These are phyloP conservation scores for Paramecium tetraurelia DNA, from an alignment of 73 alveolate species.

Conservation along the genomic window DNA sequence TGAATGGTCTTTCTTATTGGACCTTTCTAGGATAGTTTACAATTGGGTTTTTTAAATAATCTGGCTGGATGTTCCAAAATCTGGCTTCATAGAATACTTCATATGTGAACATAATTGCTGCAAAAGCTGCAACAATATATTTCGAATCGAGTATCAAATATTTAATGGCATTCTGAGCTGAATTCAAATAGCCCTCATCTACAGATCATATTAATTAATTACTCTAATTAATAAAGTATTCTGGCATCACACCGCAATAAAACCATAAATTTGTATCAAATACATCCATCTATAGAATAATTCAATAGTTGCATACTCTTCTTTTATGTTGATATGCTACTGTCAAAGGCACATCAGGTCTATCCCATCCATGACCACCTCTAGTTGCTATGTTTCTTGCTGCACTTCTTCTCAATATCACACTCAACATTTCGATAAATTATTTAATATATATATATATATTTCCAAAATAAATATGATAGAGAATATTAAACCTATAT, in stretches of 20 bases:
- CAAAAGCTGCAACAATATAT: constrained; percentile 12
- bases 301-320: background rate
- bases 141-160: background rate
- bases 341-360: constrained; percentile 61
- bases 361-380: constrained; percentile 68
- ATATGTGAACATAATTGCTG: background rate
- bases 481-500: background rate
- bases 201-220: background rate
- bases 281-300: constrained; percentile 6
- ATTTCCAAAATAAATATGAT: background rate
- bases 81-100: background rate
- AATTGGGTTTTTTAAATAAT: background rate
- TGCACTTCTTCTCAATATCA: background rate
- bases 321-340: background rate
- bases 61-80: background rate
- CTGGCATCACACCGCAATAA: constrained; percentile 54
- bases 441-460: background rate
- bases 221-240: constrained; percentile 54
- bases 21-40: background rate
- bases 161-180: background rate
- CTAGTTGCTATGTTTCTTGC: constrained; percentile 13
- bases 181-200: constrained; percentile 10
- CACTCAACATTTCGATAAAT: background rate
- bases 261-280: constrained; percentile 58
- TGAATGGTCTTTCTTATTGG: background rate